These are phyloP conservation scores for Chalara sp. DNA, from an alignment of 2,329 filamentous ascomycete species.

Conservation along the genomic window DNA sequence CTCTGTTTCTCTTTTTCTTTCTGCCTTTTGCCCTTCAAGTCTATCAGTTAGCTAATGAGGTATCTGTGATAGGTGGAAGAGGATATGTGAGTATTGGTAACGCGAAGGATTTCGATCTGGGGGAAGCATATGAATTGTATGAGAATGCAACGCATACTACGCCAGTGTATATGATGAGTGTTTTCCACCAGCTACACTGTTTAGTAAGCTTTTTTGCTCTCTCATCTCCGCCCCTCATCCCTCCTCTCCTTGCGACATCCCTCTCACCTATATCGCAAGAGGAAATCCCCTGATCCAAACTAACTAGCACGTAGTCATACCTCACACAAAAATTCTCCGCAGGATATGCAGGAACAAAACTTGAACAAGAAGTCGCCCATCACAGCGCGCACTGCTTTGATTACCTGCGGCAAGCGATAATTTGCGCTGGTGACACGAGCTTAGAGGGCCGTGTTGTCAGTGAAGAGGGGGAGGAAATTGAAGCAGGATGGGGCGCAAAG, in stretches of 20 bases:
- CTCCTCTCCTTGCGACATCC: no score
- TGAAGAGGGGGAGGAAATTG: neutral
- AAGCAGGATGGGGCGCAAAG: conserved; percentile 9
- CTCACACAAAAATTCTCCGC: conserved; percentile 2
- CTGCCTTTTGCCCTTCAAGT: neutral
- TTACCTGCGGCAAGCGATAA: conserved; percentile 10
- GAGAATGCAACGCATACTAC: neutral
- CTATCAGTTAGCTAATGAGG: neutral
- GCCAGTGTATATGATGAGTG: conserved; percentile 9
- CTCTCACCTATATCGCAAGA: no score
- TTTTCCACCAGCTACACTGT: conserved; percentile 15
- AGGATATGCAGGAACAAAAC: neutral
- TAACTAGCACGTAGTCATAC: conserved; percentile 3
- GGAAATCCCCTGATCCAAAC: no score
- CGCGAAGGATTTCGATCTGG: conserved; percentile 1
- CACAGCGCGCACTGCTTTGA: conserved; percentile 13
- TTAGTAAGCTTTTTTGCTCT: conserved; percentile 1
- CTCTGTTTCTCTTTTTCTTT: neutral
- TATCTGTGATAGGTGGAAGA: conserved; percentile 4
- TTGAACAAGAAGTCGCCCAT: conserved; percentile 6
- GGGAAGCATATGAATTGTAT: conserved; percentile 3
- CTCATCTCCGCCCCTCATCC: no score
- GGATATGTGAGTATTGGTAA: conserved; percentile 9
- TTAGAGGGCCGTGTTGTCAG: conserved; percentile 1
- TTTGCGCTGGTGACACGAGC: conserved; percentile 11